Conservation (phyloP, 208 protist genomes). For the Trypanosoma caninum region DNA sequence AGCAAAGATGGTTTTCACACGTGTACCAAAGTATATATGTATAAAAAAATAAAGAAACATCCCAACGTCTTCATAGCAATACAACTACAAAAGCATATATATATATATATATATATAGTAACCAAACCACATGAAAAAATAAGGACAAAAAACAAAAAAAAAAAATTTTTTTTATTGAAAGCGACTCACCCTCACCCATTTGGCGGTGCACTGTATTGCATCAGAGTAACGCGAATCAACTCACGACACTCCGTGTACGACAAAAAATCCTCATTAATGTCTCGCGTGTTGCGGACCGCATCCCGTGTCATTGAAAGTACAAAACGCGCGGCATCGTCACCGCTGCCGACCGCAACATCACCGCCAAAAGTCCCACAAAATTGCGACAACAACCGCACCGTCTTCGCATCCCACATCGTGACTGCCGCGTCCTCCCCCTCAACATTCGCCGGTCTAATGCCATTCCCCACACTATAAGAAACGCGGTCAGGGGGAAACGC, state of each 20-base stretch:
- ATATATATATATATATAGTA: conserved; percentile 2
- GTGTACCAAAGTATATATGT: too few species aligned
- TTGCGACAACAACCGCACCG: conserved; percentile 17
- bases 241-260: conserved; percentile 74
- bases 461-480: neutral
- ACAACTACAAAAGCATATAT: neutral
- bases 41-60: too few species aligned
- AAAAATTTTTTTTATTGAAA: too few species aligned
- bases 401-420: conserved; percentile 33
- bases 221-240: conserved; percentile 53
- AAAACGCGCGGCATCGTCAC: neutral
- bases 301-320: conserved; percentile 2
- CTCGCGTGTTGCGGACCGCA: conserved; percentile 1
- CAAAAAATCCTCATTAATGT: conserved; percentile 27
- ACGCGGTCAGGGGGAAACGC: neutral
- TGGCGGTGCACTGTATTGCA: conserved; percentile 56
- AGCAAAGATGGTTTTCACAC: too few species aligned
- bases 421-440: neutral
- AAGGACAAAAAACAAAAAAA: neutral
- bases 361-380: neutral
- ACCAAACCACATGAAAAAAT: neutral
- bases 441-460: neutral
- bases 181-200: conserved; percentile 31
- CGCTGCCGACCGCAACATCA: neutral
- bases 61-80: too few species aligned